These are phyloP conservation scores for Ophiobolus disseminans DNA, from an alignment of 2,329 filamentous ascomycete genomes.

Conservation along the genomic window DNA sequence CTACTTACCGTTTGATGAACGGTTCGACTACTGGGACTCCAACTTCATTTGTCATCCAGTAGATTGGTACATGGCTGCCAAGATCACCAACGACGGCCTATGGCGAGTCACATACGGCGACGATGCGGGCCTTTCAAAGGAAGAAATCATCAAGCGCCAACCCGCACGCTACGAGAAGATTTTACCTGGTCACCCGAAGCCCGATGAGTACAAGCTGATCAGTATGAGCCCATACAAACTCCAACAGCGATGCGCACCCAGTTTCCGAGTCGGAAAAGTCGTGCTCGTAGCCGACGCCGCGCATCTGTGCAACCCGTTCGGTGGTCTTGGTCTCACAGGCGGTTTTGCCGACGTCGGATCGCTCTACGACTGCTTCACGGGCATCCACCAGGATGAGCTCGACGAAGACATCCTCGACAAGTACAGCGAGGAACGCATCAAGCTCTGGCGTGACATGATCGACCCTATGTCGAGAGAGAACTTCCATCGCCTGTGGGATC, in stretches of 20 bases:
- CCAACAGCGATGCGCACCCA: slow-evolving; percentile 66
- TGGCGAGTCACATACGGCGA: slow-evolving; percentile 72
- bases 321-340: slow-evolving; percentile 68
- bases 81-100: slow-evolving; percentile 64
- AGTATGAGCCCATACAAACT: slow-evolving; percentile 67
- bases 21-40: slow-evolving; percentile 62
- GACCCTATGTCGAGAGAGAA: slow-evolving; percentile 52
- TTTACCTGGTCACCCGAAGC: slow-evolving; percentile 66
- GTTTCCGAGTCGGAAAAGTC: slow-evolving; percentile 65
- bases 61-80: slow-evolving; percentile 69
- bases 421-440: slow-evolving; percentile 44
- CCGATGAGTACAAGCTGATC: slow-evolving; percentile 63
- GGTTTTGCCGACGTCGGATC: slow-evolving; percentile 70
- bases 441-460: slow-evolving; percentile 45
- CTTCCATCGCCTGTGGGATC: slow-evolving; percentile 46
- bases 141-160: slow-evolving; percentile 62
- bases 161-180: slow-evolving; percentile 64
- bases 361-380: slow-evolving; percentile 64
- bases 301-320: slow-evolving; percentile 64
- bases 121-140: slow-evolving; percentile 57
- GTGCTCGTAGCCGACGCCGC: slow-evolving; percentile 68
- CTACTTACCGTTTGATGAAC: slow-evolving; percentile 65
- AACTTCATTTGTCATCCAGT: slow-evolving; percentile 69
- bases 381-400: slow-evolving; percentile 43
- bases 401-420: slow-evolving; percentile 46